Evolutionary conservation across 176 grass and related monocot species (phyloP).

Genomic region (Bonia amplexicaulis): DNA sequence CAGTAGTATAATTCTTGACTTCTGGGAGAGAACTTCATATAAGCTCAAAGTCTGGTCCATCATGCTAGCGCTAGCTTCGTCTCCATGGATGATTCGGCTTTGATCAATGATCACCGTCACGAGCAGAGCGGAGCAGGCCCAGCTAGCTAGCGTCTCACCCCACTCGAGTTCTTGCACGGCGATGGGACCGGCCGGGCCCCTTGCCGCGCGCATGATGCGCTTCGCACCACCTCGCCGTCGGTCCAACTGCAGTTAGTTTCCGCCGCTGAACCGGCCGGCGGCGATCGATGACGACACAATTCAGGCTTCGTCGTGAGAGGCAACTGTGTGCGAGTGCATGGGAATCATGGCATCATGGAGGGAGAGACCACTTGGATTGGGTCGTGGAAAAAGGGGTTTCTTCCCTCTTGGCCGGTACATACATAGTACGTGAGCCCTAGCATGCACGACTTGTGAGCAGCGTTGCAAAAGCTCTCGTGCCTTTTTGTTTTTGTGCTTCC

Average conservation of each 20-base stretch:
- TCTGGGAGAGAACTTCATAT: too few species aligned
- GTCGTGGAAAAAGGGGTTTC: not conserved
- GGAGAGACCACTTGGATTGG: not conserved
- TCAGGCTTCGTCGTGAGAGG: not conserved
- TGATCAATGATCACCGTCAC: not conserved
- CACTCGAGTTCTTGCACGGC: not conserved
- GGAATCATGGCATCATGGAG: not conserved
- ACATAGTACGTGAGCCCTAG: not conserved
- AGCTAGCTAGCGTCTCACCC: not conserved
- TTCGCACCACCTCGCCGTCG: not conserved
- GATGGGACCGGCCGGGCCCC: not conserved
- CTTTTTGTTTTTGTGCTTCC: not conserved
- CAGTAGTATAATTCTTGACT: too few species aligned
- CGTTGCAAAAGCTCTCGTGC: not conserved
- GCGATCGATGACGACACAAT: not conserved
- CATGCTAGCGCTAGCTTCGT: not conserved
- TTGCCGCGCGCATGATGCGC: not conserved
- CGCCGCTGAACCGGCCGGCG: not conserved
- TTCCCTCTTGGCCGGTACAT: conserved; percentile 7
- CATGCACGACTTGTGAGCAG: conserved; percentile 25
- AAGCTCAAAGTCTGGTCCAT: not conserved
- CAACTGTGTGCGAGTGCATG: not conserved
- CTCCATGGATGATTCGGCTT: not conserved
- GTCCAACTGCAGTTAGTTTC: not conserved
- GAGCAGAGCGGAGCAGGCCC: not conserved